A percentile compares a stretch with the other conserved stretches of the same genome.
Conservation (phyloP, 1,139 yeast genomes). For the Kodamaea sp. region DNA sequence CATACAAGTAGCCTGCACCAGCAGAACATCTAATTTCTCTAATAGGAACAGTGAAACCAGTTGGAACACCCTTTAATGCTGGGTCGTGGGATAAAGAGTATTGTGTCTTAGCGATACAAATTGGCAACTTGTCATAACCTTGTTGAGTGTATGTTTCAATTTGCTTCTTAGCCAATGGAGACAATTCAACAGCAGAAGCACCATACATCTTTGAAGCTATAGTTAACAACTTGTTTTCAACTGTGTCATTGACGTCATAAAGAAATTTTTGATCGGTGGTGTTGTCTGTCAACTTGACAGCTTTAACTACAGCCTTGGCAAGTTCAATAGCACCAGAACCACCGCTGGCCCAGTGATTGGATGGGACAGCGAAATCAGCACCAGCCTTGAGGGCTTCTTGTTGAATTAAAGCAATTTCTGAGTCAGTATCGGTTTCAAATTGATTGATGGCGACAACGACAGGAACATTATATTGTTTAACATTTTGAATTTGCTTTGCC, state of each 20-base stretch:
- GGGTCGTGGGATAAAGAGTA: constrained; percentile 81
- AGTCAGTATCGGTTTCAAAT: constrained; percentile 67
- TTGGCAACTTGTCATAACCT: constrained; percentile 72
- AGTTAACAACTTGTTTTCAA: constrained; percentile 59
- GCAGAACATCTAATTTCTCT: constrained; percentile 77
- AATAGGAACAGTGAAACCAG: constrained; percentile 73
- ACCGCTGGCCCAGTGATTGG: constrained; percentile 82
- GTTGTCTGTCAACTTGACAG: constrained; percentile 38
- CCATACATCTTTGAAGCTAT: constrained; percentile 78
- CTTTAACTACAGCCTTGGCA: constrained; percentile 66
- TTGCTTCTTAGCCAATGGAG: constrained; percentile 63
- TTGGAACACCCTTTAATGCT: constrained; percentile 76
- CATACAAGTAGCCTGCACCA: constrained; percentile 82
- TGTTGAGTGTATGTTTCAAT: constrained; percentile 63
- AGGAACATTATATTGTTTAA: constrained; percentile 67
- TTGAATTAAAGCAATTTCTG: constrained; percentile 62
- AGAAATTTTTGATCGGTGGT: constrained; percentile 47
- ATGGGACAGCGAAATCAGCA: constrained; percentile 69
- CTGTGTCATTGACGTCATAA: constrained; percentile 56
- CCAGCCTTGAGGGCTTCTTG: constrained; percentile 67
- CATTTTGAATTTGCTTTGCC: constrained; percentile 71
- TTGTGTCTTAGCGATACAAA: constrained; percentile 82
- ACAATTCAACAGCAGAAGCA: constrained; percentile 63
- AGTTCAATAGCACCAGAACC: constrained; percentile 69
- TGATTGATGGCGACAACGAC: constrained; percentile 79